Evolutionary conservation across 2,329 filamentous ascomycete species (phyloP), one percentile per base, ranked within the genome.

Genomic region (Xylaria sp.): DNA sequence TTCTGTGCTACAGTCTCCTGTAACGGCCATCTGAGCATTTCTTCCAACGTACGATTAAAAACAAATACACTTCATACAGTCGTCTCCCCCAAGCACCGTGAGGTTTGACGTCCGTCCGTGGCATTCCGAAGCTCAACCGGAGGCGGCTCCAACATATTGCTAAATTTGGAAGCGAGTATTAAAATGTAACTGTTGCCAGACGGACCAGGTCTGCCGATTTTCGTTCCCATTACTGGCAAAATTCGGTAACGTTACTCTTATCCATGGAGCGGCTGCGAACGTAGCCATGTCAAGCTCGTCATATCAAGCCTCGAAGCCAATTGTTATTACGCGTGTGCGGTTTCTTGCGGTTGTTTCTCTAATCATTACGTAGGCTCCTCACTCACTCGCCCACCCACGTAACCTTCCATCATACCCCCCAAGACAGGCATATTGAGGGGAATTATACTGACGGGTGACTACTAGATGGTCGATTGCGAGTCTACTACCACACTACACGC

Each of bases 391-490:
- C 20, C 27, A 20, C 13, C 13, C 38, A 55, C 31, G n/a, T 58
- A 36, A 36, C 50, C n/a, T 39, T 31, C 38, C 25, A n/a, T 39
- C 17, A 17, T 36, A 15, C 31, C 57, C 25, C 31, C n/a, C n/a
- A n/a, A 61, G 29, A n/a, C n/a, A 29, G 51, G 39, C 36, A 47
- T 20, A 20, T 29, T 25, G 7, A n/a, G 50, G 29, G 7, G 49
- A 22, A 22, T 27, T 5, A 15, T 44, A 51, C 60, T 65, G 44
- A 68, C 13, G 29, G n/a, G 10, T 15, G 5, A 49, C 22, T 27
- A 11, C 25, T 51, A 68, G 84, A 63, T 86, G 84, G 84, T 81
- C 79, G 73, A 71, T 84, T 54, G 83, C 83, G 5, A 75, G 79
- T 42, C 69, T 84, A 3, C 66, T 84, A 5, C 81, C 82, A 7